These are phyloP conservation scores for Annulohypoxylon moriforme DNA, from an alignment of 495 filamentous ascomycete species.

Conservation along the genomic window DNA sequence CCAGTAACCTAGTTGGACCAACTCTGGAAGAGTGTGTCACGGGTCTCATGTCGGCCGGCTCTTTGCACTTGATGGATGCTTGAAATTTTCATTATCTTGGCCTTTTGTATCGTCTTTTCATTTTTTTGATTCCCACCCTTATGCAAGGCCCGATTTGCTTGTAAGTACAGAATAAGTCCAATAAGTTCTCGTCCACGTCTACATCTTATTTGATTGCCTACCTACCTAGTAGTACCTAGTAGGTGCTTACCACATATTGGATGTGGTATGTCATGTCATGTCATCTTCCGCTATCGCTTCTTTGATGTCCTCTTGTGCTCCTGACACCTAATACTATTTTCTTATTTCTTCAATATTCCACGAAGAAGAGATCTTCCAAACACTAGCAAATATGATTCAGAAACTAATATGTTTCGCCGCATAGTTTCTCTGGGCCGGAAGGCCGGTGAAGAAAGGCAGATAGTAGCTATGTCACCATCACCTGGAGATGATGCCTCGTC, in stretches of 20 bases:
- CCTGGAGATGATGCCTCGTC: conserved; percentile 64
- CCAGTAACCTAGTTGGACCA: conserved; percentile 16
- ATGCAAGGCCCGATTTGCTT: conserved; percentile 46
- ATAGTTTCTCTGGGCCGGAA: conserved; percentile 58
- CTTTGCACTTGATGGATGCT: conserved; percentile 30
- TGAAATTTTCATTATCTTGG: conserved; percentile 33
- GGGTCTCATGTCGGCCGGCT: conserved; percentile 29
- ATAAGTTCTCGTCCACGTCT: background rate
- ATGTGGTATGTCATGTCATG: conserved; percentile 20
- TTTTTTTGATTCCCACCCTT: conserved; percentile 40
- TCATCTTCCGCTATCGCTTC: conserved; percentile 33
- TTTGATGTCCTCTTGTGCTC: conserved; percentile 8
- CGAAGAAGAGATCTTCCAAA: conserved; percentile 13
- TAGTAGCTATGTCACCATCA: conserved; percentile 65
- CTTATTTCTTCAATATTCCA: background rate
- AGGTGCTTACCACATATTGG: conserved; percentile 7
- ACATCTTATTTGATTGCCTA: conserved; percentile 27
- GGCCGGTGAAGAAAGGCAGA: conserved; percentile 51
- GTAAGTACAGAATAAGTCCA: conserved; percentile 28
- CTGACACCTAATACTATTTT: conserved; percentile 8
- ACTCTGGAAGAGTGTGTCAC: conserved; percentile 30
- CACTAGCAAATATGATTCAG: conserved; percentile 10
- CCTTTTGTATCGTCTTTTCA: conserved; percentile 33
- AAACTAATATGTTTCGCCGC: conserved; percentile 59
- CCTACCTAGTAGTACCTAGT: too few relatives aligned